phyloP scores from a whole-genome alignment of 2,329 filamentous ascomycete genomes.

The Fusarium goolgardi region DNA sequence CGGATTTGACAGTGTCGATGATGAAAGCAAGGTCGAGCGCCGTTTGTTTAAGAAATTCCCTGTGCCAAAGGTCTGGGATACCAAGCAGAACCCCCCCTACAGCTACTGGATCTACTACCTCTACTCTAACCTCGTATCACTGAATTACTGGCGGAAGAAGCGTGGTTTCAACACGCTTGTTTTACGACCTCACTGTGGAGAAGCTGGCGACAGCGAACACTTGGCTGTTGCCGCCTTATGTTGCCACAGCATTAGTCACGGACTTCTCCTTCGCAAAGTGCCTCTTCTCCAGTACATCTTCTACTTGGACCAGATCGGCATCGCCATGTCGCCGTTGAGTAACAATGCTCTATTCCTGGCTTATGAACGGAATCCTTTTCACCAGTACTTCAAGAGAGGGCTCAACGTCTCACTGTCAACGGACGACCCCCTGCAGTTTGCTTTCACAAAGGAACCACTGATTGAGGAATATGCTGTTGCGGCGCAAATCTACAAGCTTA shows the following conservation, averaged over 20 bases:
- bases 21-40: constrained; percentile 96
- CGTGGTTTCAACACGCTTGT: constrained; percentile 97
- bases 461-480: constrained; percentile 99
- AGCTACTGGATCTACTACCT: constrained; percentile 99
- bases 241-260: constrained; percentile 97
- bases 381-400: constrained; percentile 94
- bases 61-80: constrained; percentile 86
- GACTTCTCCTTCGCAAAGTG: constrained; percentile 90
- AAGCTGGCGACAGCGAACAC: constrained; percentile 97
- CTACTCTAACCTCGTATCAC: constrained; percentile 90
- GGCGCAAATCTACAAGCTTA: constrained; percentile 98
- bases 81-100: constrained; percentile 96
- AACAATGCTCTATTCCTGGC: constrained; percentile 97
- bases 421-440: constrained; percentile 96
- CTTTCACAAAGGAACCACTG: constrained; percentile 96
- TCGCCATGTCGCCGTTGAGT: constrained; percentile 98
- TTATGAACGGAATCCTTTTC: constrained; percentile 96
- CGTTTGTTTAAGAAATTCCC: constrained; percentile 97
- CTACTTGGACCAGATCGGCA: constrained; percentile 97
- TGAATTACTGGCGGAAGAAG: constrained; percentile 91
- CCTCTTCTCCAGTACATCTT: constrained; percentile 96
- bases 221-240: constrained; percentile 90
- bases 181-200: constrained; percentile 92
- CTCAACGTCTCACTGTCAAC: constrained; percentile 96
- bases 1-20: constrained; percentile 96